Conservation (phyloP, 73 alveolate genomes). For the Uronychia setigera region DNA sequence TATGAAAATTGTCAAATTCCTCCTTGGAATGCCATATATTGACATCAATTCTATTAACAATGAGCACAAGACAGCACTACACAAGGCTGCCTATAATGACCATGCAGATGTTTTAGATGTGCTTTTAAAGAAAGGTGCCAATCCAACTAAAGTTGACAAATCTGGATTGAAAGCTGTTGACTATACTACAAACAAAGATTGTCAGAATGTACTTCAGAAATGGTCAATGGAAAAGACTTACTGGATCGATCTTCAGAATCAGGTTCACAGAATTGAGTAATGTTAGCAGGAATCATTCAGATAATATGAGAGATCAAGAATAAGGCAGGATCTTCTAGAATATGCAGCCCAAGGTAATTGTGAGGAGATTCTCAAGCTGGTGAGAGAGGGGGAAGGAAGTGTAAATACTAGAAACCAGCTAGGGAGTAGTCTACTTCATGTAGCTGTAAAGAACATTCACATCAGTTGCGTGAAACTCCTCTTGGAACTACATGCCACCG, state of each 20-base stretch:
- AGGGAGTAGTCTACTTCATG: constrained; percentile 37
- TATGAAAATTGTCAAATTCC: background rate
- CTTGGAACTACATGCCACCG: constrained; percentile 2
- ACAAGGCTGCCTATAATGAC: constrained; percentile 78
- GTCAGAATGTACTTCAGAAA: background rate
- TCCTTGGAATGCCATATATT: background rate
- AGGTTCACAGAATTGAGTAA: background rate
- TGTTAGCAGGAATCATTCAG: constrained; percentile 9
- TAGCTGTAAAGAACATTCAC: constrained; percentile 34
- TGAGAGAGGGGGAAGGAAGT: constrained; percentile 19
- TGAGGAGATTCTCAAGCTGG: constrained; percentile 29
- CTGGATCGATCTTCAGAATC: background rate
- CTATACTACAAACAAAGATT: constrained; percentile 4
- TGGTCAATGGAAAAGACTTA: constrained; percentile 27
- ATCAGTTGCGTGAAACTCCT: constrained; percentile 37
- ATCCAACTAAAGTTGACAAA: constrained; percentile 25
- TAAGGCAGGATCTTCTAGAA: constrained; percentile 26
- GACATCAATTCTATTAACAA: constrained; percentile 54
- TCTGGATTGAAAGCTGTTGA: constrained; percentile 6
- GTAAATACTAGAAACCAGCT: constrained; percentile 47
- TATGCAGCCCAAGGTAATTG: constrained; percentile 37
- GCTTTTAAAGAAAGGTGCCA: constrained; percentile 39
- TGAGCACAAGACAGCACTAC: constrained; percentile 73
- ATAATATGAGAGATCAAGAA: constrained; percentile 8
- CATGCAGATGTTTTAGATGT: constrained; percentile 18